Evolutionary conservation across 1,284 basidiomycete genomes (phyloP), one percentile per base, ranked within the genome.

Genomic region (Lentinula novae-zelandiae): DNA sequence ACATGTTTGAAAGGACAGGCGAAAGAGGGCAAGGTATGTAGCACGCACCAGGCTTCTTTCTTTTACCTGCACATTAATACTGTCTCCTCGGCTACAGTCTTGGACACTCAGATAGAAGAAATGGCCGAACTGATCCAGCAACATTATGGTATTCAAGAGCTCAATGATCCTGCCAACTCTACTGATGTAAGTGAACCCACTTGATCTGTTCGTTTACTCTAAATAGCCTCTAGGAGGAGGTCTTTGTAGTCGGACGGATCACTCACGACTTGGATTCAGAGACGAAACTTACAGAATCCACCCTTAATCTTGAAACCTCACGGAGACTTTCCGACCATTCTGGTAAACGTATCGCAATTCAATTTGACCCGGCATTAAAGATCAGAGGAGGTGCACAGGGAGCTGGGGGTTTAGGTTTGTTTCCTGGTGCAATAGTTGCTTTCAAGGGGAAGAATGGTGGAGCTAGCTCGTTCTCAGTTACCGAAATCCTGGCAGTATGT

Each of bases 391-490:
- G 83, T 0, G 75, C 82, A 5, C 78, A 80, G 59, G 89, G 87
- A 4, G 77, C 84, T 22, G 84, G 83, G n/a, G 85, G 86, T 0
- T 76, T 90, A 20, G 88, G 91, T 0, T 71, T 99, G 36, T 99
- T 96, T 70, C 94, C 95, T 0, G 97, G 97, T 1, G 88, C 89
- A 44, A 87, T 99, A 52, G 89, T 92, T 0, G 93, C 90, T 2
- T 71, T 98, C n/a, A 90, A 86, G 66, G 97, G 97, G 0, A 84
- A 85, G 68, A 98, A 98, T 72, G 95, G 95, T 1, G 93, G 94
- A 1, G 95, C 93, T 4, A 88, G 86, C 2, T 87, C 85, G 72
- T 99, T 98, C 71, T 80, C 87, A 13, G 95, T 90, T 0, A 85
- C 86, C 31, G 95, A 98, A 69, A 80, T 98, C 12, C 73, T 98